Percentiles rank a stretch among this genome's conserved stretches.
Evolutionary conservation across 192 early-diverging fungal genomes (phyloP).

Genomic region (Funneliformis geosporum): DNA sequence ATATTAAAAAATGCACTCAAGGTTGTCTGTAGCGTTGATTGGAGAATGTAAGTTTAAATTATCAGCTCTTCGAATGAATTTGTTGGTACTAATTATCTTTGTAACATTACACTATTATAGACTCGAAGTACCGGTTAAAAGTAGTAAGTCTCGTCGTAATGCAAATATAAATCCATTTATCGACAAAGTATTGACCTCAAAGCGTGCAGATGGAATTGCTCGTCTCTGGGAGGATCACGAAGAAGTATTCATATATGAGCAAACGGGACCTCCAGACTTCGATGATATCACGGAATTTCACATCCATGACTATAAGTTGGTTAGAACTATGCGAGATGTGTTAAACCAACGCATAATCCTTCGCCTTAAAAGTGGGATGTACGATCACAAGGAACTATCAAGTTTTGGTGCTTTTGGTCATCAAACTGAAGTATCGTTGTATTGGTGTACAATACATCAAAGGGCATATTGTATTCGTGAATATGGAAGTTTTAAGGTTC

Average conservation of each 20-base stretch:
- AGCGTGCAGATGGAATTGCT: constrained; percentile 24
- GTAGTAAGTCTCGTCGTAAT: constrained; percentile 22
- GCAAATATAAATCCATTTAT: constrained; percentile 25
- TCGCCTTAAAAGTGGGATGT: constrained; percentile 21
- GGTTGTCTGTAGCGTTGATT: not conserved
- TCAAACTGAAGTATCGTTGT: constrained; percentile 21
- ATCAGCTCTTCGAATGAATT: constrained; percentile 19
- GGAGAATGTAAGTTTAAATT: constrained; percentile 32
- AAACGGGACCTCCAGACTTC: constrained; percentile 5
- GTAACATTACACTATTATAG: constrained; percentile 28
- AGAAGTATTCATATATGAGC: constrained; percentile 28
- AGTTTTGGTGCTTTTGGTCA: constrained; percentile 29
- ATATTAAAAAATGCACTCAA: constrained; percentile 19
- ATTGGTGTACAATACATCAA: constrained; percentile 30
- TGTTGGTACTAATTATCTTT: constrained; percentile 10
- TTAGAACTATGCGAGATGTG: constrained; percentile 25
- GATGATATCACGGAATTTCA: constrained; percentile 21
- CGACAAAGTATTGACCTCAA: constrained; percentile 26
- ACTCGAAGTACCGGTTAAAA: constrained; percentile 26
- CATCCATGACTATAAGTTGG: constrained; percentile 24
- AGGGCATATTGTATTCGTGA: constrained; percentile 22
- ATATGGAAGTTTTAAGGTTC: constrained; percentile 26
- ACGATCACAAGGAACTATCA: constrained; percentile 23
- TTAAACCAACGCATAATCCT: constrained; percentile 16
- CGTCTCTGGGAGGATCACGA: constrained; percentile 7